Conservation (phyloP, 2,329 filamentous ascomycete genomes). For the Phialophora expanda region DNA sequence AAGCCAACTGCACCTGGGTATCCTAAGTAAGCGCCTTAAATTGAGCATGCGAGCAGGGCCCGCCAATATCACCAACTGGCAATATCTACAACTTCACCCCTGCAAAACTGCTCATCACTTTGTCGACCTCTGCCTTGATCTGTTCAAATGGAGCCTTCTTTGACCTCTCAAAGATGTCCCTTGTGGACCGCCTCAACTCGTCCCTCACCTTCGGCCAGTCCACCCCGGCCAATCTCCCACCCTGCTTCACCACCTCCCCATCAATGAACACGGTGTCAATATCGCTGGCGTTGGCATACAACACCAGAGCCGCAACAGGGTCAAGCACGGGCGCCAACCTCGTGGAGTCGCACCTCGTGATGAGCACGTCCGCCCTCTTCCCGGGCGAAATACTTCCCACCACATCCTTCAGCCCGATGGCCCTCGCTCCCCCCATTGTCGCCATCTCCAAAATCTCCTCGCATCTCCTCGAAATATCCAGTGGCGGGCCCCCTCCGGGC, state of each 20-base stretch:
- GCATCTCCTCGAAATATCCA: conserved; percentile 29
- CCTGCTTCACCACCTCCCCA: conserved; percentile 38
- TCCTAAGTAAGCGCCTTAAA: neutral
- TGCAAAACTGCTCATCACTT: neutral
- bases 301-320: conserved; percentile 42
- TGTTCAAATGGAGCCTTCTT: conserved; percentile 22
- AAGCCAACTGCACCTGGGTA: neutral
- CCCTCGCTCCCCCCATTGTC: conserved; percentile 43
- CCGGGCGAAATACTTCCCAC: conserved; percentile 42
- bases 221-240: conserved; percentile 27
- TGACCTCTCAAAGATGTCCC: conserved; percentile 10
- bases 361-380: conserved; percentile 43
- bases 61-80: neutral
- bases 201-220: conserved; percentile 22
- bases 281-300: conserved; percentile 42
- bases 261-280: conserved; percentile 43
- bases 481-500: conserved; percentile 13
- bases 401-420: conserved; percentile 40
- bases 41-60: neutral
- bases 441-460: conserved; percentile 42
- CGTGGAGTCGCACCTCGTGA: conserved; percentile 42
- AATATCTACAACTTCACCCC: conserved; percentile 1
- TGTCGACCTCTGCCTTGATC: conserved; percentile 14
- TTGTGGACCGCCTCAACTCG: conserved; percentile 14
- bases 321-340: conserved; percentile 41